Evolutionary conservation across 2,329 filamentous ascomycete species (phyloP).

Genomic region (Neofusicoccum laricinum): DNA sequence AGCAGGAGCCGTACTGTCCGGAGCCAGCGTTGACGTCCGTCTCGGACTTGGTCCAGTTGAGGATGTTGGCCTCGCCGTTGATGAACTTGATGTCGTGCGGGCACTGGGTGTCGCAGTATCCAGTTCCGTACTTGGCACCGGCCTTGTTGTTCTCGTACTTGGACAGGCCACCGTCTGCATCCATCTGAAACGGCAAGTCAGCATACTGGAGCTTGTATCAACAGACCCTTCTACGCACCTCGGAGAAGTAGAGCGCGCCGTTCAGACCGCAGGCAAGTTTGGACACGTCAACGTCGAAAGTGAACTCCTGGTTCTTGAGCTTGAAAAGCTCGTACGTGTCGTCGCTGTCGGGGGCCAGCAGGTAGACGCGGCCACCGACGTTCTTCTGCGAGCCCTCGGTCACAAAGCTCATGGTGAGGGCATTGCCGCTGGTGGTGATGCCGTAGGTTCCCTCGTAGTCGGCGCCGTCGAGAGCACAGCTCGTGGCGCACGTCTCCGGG

Average conservation of each 20-base stretch:
- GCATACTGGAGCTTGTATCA: neutral
- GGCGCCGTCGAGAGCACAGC: slow-evolving; percentile 43
- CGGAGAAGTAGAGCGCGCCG: slow-evolving; percentile 59
- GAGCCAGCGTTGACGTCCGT: slow-evolving; percentile 55
- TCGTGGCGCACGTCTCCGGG: slow-evolving; percentile 35
- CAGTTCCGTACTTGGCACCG: slow-evolving; percentile 58
- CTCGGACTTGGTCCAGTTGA: slow-evolving; percentile 50
- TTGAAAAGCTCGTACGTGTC: slow-evolving; percentile 43
- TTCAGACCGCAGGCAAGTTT: slow-evolving; percentile 68
- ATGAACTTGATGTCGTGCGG: slow-evolving; percentile 52
- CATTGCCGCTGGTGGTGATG: slow-evolving; percentile 51
- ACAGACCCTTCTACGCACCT: slow-evolving; percentile 24
- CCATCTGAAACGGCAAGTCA: slow-evolving; percentile 54
- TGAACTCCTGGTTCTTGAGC: slow-evolving; percentile 41
- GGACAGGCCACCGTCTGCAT: slow-evolving; percentile 57
- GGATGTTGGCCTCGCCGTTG: slow-evolving; percentile 55
- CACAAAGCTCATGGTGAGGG: slow-evolving; percentile 57
- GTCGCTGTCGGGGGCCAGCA: slow-evolving; percentile 39
- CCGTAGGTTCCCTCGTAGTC: slow-evolving; percentile 46
- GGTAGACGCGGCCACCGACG: slow-evolving; percentile 42
- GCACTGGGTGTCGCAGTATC: slow-evolving; percentile 46
- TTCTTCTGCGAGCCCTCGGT: slow-evolving; percentile 49
- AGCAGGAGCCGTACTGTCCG: slow-evolving; percentile 60
- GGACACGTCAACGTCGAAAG: slow-evolving; percentile 51
- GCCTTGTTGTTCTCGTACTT: slow-evolving; percentile 50